Evolutionary conservation across 2,329 filamentous ascomycete genomes (phyloP), one percentile per base, ranked within the genome.

Genomic region (Phaeosphaeria sp.): DNA sequence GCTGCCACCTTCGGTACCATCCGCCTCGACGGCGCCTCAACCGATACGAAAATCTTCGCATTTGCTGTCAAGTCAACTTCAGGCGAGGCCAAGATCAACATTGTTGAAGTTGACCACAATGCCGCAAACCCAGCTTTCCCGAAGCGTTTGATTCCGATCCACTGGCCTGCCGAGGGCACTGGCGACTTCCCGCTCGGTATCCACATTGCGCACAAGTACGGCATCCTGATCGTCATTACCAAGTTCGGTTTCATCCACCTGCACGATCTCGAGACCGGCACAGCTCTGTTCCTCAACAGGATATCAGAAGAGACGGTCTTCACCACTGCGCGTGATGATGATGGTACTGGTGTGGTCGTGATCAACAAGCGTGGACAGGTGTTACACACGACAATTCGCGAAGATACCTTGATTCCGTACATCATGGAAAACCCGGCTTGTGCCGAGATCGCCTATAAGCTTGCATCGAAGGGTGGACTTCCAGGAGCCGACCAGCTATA

Each of bases 231-330:
- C 80, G 88, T 99, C 72, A 92, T 99, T 62, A 99, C 95, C 56
- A 99, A 99, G 79, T 99, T 97, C 73, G 95, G 95, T 52, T 99
- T 98, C 81, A 98, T 99, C 71, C 95, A 99, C 80, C 87, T 99
- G 22, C 98, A 99, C 81, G 96, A 99, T 74, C 87, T 99, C 56
- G 96, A 99, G 83, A 95, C 91, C 7, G 96, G 92, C 57, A 91
- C 90, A 13, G 96, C 92, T 77, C 95, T 99, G 76, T 99, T 97
- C 86, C 96, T 99, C 93, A 99, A 99, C 85, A 90, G 96, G 70
- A 99, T 99, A 73, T 99, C 95, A 33, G 97, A 93, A 83, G 95
- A 99, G 77, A 99, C 95, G 23, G 98, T 99, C 77, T 99, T 99
- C 82, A 96, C 94, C 23, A 97, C 93, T 20, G 90, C 92, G 47